phyloP scores from a whole-genome alignment of 2,329 filamentous ascomycete genomes.

The Calycina herbarum region DNA sequence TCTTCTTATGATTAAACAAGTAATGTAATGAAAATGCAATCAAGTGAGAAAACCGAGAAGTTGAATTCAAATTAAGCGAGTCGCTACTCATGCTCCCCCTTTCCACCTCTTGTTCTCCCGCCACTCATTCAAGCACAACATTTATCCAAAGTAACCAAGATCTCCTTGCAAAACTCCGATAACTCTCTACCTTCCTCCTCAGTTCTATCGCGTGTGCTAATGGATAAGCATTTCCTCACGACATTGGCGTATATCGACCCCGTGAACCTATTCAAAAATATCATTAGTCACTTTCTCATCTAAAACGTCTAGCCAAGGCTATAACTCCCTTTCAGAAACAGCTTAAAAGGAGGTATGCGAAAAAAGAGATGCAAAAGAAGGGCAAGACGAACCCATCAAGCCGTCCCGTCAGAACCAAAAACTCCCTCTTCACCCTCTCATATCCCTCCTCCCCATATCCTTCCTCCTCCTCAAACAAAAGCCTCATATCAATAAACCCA shows the following conservation, averaged over 20 bases:
- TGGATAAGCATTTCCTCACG: slow-evolving; percentile 28
- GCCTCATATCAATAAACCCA: slow-evolving; percentile 24
- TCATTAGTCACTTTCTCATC: background rate
- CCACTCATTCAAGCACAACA: slow-evolving; percentile 24
- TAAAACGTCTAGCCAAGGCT: background rate
- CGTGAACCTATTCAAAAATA: slow-evolving; percentile 17
- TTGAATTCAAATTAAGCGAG: too few relatives aligned
- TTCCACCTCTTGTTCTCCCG: background rate
- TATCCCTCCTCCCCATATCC: slow-evolving; percentile 24
- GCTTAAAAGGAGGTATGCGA: too few relatives aligned
- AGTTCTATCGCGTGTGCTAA: slow-evolving; percentile 24
- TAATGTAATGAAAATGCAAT: too few relatives aligned
- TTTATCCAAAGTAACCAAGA: slow-evolving; percentile 24
- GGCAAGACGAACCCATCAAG: slow-evolving; percentile 28
- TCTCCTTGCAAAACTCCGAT: slow-evolving; percentile 26
- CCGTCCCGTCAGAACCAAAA: slow-evolving; percentile 27
- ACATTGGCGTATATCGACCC: slow-evolving; percentile 31
- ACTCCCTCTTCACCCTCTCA: slow-evolving; percentile 27
- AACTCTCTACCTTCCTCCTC: slow-evolving; percentile 25
- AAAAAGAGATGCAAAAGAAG: background rate
- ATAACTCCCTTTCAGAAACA: too few relatives aligned
- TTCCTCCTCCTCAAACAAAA: background rate
- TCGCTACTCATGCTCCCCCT: background rate
- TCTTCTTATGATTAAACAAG: too few relatives aligned
- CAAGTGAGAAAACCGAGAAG: too few relatives aligned